phyloP scores from a whole-genome alignment of 2,329 filamentous ascomycete genomes.

The Onygena corvina region DNA sequence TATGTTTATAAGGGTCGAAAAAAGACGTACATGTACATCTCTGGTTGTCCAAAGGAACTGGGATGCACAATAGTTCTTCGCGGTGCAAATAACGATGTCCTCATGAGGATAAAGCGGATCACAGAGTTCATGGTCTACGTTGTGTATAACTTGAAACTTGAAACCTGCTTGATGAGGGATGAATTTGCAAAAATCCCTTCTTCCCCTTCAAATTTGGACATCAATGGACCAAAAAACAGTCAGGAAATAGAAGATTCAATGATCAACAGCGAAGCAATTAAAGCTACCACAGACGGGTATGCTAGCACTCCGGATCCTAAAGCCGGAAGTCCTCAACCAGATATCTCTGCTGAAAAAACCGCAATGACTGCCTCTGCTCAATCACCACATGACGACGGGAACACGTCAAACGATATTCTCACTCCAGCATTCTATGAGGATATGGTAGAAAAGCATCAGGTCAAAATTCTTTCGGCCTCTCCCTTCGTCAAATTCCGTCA shows the following conservation, averaged over 20 bases:
- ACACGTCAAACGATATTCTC: slow-evolving; percentile 52
- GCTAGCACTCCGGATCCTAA: neutral
- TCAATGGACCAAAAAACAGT: slow-evolving; percentile 13
- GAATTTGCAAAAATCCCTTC: slow-evolving; percentile 72
- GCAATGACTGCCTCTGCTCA: slow-evolving; percentile 12
- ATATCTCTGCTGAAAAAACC: slow-evolving; percentile 15
- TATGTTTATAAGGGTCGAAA: slow-evolving; percentile 75
- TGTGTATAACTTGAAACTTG: slow-evolving; percentile 91
- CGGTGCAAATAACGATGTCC: slow-evolving; percentile 58
- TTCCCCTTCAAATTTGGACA: slow-evolving; percentile 11
- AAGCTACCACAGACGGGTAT: neutral
- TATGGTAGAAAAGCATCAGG: slow-evolving; percentile 85
- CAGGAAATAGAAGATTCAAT: neutral
- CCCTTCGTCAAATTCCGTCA: slow-evolving; percentile 93
- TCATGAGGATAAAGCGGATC: slow-evolving; percentile 77
- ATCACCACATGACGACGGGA: slow-evolving; percentile 46
- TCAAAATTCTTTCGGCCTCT: slow-evolving; percentile 84
- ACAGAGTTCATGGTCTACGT: slow-evolving; percentile 99
- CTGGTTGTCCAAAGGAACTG: slow-evolving; percentile 75
- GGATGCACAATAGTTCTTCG: slow-evolving; percentile 90
- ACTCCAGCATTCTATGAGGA: slow-evolving; percentile 91
- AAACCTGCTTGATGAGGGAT: slow-evolving; percentile 87
- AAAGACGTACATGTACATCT: slow-evolving; percentile 93
- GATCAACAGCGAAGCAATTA: neutral
- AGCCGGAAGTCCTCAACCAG: neutral